Conservation (phyloP, 2,329 filamentous ascomycete genomes). For the Leptographium galeiforme region DNA sequence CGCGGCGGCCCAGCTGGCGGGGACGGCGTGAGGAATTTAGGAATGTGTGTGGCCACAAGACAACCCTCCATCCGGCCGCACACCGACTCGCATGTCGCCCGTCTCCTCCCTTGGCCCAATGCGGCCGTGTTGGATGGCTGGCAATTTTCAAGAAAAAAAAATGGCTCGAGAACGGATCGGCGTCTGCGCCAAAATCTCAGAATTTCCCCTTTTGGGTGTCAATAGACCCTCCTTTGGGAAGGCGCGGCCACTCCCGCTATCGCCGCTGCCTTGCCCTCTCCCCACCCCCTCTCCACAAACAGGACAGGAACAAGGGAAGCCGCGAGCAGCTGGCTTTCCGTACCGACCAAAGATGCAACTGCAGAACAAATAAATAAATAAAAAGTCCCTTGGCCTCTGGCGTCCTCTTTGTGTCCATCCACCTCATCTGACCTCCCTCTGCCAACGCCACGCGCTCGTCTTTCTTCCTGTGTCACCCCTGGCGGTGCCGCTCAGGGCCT, state of each 20-base stretch:
- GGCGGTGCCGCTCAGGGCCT: not conserved
- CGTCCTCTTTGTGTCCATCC: not conserved
- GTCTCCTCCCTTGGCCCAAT: too few relatives aligned
- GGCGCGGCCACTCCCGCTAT: not conserved
- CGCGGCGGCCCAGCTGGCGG: conserved; percentile 3
- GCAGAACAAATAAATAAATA: not conserved
- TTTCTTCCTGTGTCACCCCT: not conserved
- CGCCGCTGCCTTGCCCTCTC: not conserved
- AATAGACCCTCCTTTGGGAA: conserved; percentile 11
- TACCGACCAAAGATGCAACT: not conserved
- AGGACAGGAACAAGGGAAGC: not conserved
- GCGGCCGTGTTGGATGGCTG: too few relatives aligned
- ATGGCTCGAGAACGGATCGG: too few relatives aligned
- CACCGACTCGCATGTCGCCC: too few relatives aligned
- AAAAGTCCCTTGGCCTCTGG: not conserved
- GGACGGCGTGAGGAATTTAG: not conserved
- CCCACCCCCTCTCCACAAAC: not conserved
- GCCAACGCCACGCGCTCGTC: not conserved
- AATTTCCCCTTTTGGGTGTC: conserved; percentile 8
- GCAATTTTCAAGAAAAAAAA: too few relatives aligned
- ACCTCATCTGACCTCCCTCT: not conserved
- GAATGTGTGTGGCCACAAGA: too few relatives aligned
- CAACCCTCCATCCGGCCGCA: too few relatives aligned
- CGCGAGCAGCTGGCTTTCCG: not conserved
- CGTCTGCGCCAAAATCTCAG: not conserved